phyloP scores from a whole-genome alignment of 2,329 filamentous ascomycete species.

The Cercospora sesami region DNA sequence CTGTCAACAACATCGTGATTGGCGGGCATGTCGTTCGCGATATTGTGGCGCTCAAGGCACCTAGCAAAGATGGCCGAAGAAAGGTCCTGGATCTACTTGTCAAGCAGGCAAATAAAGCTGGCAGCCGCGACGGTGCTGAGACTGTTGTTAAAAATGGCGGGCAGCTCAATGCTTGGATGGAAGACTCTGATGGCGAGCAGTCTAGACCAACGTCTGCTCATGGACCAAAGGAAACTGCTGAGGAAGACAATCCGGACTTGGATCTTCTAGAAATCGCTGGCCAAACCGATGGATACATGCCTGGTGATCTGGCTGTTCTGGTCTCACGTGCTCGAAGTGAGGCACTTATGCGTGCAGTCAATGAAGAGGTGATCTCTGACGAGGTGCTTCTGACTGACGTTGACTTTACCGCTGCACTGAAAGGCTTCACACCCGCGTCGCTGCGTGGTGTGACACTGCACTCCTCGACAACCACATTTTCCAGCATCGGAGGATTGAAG shows the following conservation, averaged over 20 bases:
- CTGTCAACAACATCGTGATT: slow-evolving; percentile 84
- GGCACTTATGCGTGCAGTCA: slow-evolving; percentile 80
- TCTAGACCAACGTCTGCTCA: slow-evolving; percentile 45
- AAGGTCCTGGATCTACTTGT: slow-evolving; percentile 81
- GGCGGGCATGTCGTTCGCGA: slow-evolving; percentile 91
- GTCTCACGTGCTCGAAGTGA: slow-evolving; percentile 87
- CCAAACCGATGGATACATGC: slow-evolving; percentile 97
- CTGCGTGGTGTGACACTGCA: slow-evolving; percentile 92
- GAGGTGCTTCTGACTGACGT: slow-evolving; percentile 65
- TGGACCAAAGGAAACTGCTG: slow-evolving; percentile 46
- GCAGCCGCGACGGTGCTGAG: slow-evolving; percentile 19
- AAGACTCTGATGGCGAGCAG: slow-evolving; percentile 59
- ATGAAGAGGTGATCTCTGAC: slow-evolving; percentile 42
- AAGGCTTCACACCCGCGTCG: slow-evolving; percentile 92
- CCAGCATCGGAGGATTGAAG: slow-evolving; percentile 83
- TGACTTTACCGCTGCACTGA: slow-evolving; percentile 82
- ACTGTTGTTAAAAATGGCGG: slow-evolving; percentile 22
- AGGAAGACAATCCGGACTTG: slow-evolving; percentile 68
- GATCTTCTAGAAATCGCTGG: slow-evolving; percentile 93
- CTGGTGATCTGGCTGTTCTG: slow-evolving; percentile 83
- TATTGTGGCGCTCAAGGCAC: slow-evolving; percentile 84
- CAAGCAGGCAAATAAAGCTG: slow-evolving; percentile 34
- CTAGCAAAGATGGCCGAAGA: slow-evolving; percentile 84
- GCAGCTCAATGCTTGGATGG: slow-evolving; percentile 63
- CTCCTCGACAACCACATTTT: slow-evolving; percentile 87